Evolutionary conservation across 345 rosid species (phyloP).

Genomic region (Linum usitatissimum): DNA sequence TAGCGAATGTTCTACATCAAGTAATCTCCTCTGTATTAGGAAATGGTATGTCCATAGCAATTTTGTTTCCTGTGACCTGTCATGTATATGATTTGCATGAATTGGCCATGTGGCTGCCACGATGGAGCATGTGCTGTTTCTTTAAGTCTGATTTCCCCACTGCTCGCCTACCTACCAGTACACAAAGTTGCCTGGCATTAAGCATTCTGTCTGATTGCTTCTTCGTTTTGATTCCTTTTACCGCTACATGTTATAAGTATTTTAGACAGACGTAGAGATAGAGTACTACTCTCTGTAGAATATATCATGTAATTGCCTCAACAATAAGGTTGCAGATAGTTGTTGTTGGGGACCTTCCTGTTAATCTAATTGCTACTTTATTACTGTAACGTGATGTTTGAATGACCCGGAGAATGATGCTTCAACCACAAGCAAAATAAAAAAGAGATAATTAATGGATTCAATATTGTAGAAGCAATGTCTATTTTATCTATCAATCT

Average conservation of each 20-base stretch:
- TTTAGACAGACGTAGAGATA: too few species aligned
- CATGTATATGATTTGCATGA: not conserved
- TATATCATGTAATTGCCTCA: not conserved
- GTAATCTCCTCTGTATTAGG: not conserved
- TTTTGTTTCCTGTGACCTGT: not conserved
- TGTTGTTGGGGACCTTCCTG: constrained; percentile 6
- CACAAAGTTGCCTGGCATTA: not conserved
- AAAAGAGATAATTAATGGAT: too few species aligned
- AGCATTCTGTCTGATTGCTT: constrained; percentile 8
- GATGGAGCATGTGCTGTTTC: constrained; percentile 8
- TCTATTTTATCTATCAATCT: too few species aligned
- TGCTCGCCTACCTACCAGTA: not conserved
- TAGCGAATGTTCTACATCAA: too few species aligned
- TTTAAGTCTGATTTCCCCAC: constrained; percentile 3
- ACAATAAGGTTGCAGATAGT: not conserved
- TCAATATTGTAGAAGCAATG: not conserved
- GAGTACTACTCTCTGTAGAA: not conserved
- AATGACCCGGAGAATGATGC: constrained; percentile 17
- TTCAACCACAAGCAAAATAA: constrained; percentile 9
- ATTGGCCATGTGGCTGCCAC: constrained; percentile 10
- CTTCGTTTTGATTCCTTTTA: not conserved
- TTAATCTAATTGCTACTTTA: not conserved
- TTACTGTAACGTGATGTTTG: not conserved
- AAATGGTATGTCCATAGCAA: not conserved
- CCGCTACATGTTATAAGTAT: too few species aligned